Conservation (phyloP, 257 asterid species). For the Osmanthus fragrans region DNA sequence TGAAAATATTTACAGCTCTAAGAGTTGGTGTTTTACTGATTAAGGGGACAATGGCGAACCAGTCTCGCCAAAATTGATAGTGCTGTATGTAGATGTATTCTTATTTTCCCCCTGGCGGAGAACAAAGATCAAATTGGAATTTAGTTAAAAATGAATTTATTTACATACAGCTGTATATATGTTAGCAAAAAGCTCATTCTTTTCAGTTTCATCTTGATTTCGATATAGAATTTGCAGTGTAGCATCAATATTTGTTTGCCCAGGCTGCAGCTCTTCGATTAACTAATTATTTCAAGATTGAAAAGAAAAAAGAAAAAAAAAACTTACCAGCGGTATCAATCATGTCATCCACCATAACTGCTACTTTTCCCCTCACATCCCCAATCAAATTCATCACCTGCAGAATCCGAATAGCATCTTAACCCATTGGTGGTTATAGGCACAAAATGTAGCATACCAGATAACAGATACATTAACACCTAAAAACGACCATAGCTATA, state of each 20-base stretch:
- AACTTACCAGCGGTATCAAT: conserved; percentile 86
- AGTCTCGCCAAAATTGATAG: too few species aligned
- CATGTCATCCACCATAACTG: conserved; percentile 97
- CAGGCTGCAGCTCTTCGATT: neutral
- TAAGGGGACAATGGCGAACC: too few species aligned
- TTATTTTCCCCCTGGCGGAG: neutral
- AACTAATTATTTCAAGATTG: neutral
- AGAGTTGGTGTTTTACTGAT: too few species aligned
- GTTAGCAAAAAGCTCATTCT: too few species aligned
- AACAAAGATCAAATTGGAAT: neutral
- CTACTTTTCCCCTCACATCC: conserved; percentile 84
- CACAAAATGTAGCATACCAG: conserved; percentile 1
- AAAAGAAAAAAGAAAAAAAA: conserved; percentile 7
- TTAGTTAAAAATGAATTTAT: too few species aligned
- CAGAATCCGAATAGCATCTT: conserved; percentile 18
- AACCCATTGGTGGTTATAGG: conserved; percentile 7
- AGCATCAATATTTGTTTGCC: neutral
- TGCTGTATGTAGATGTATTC: too few species aligned
- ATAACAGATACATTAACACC: neutral
- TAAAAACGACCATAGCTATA: neutral
- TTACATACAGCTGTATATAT: too few species aligned
- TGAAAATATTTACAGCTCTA: too few species aligned
- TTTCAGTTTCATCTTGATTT: neutral
- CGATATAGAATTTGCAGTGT: neutral
- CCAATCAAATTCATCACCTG: conserved; percentile 97